A percentile compares a stretch with the other conserved stretches of the same genome.
phyloP scores from a whole-genome alignment of 1,284 basidiomycete species.

The Phenoliferia sp. region DNA sequence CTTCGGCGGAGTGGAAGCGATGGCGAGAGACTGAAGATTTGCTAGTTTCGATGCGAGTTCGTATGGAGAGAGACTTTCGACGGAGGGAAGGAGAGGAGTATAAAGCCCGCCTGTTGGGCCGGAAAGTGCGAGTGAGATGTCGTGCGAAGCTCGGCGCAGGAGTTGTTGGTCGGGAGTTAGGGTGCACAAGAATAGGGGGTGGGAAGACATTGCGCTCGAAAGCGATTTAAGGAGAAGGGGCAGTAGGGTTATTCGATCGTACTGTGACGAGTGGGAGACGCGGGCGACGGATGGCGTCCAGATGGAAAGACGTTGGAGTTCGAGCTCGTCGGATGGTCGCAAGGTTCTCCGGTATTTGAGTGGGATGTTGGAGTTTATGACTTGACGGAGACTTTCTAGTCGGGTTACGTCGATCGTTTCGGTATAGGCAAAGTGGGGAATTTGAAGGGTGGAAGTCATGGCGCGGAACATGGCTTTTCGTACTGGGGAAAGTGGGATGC shows the following conservation, averaged over 20 bases:
- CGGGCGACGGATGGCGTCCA: neutral
- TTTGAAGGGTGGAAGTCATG: conserved; percentile 43
- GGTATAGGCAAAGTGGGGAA: conserved; percentile 75
- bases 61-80: conserved; percentile 59
- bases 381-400: conserved; percentile 63
- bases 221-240: conserved; percentile 83
- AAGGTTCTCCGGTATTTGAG: conserved; percentile 49
- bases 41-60: conserved; percentile 60
- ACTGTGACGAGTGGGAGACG: conserved; percentile 46
- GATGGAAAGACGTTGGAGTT: conserved; percentile 1
- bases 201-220: conserved; percentile 70
- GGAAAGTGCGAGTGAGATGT: conserved; percentile 69
- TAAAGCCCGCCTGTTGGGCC: conserved; percentile 71
- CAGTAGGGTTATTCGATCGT: conserved; percentile 68
- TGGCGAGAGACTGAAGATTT: conserved; percentile 56
- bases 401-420: conserved; percentile 77
- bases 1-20: conserved; percentile 53
- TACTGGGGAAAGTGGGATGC: conserved; percentile 34
- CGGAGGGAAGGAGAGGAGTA: conserved; percentile 70
- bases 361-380: conserved; percentile 67
- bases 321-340: conserved; percentile 1
- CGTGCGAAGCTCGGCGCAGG: conserved; percentile 55
- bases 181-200: conserved; percentile 62
- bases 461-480: conserved; percentile 43
- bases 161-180: conserved; percentile 48